Evolutionary conservation across 1,139 yeast species (phyloP), one percentile per base, ranked within the genome.

Genomic region (Pneumocystis canis): DNA sequence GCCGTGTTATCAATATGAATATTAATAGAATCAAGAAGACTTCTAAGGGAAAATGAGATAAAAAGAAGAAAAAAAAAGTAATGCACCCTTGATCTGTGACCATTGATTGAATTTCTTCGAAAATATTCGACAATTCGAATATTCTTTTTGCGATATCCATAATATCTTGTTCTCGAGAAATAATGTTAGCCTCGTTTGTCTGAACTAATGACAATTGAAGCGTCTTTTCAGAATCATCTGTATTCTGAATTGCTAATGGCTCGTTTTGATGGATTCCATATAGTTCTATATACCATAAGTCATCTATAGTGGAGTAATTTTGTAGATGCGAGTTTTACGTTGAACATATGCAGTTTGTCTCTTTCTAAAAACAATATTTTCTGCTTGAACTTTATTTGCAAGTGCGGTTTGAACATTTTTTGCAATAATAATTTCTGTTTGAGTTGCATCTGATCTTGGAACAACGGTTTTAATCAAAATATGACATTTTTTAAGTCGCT

Each of bases 131-230:
- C 1, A 92, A 87, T 73, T 92, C 99, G 40, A 92, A 77, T 58
- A 92, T 95, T 59, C 97, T 96, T 78, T 88, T 89, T 2, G 98
- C 97, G 64, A 94, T 80, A 69, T 85, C 86, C 35, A 87, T 85
- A 61, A 94, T 92, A 71, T 92, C 98, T 63, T 83, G 81, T 71
- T 92, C 98, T 64, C 98, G 79, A 68, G 86, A 89, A 63, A 83
- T 80, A 57, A 87, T 75, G n/a, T n/a, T n/a, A n/a, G n/a, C n/a
- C n/a, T n/a, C n/a, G n/a, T 66, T 63, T 64, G 72, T 69, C 39
- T 59, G 66, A 54, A 66, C 47, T 54, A 58, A 64, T 25, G 64
- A 64, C 25, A 68, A 66, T 31, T 66, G 75, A 63, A 73, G 74
- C 65, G 78, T 81, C 39, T 39, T 6, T 9, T 58, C 62, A 11